phyloP scores from a whole-genome alignment of 257 asterid genomes.

The Paraleonurus japonicus region DNA sequence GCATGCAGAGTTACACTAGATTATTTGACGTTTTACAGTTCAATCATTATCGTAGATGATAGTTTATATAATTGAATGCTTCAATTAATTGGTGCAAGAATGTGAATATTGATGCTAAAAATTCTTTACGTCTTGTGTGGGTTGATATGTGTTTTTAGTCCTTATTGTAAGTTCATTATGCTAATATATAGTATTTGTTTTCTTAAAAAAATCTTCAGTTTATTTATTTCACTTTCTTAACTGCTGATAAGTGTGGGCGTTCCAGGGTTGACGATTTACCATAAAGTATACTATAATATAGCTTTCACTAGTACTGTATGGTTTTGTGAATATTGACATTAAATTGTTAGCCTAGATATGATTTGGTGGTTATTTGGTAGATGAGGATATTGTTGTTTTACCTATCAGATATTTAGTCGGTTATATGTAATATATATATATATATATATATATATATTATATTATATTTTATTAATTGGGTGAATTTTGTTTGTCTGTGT shows the following conservation, averaged over 20 bases:
- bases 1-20: constrained; percentile 5
- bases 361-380: background rate
- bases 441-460: background rate
- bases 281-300: background rate
- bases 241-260: background rate
- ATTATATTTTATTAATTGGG: background rate
- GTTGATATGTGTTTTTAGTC: constrained; percentile 10
- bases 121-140: background rate
- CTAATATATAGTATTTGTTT: background rate
- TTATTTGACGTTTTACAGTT: background rate
- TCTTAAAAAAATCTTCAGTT: background rate
- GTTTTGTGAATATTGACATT: background rate
- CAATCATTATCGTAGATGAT: background rate
- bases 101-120: background rate
- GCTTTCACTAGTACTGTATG: background rate
- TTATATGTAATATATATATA: background rate
- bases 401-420: background rate
- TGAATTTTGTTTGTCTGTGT: background rate
- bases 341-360: background rate
- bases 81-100: constrained; percentile 4
- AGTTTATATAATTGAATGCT: background rate
- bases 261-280: background rate
- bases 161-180: background rate
- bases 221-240: background rate
- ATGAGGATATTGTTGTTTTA: constrained; percentile 1